Base-by-base conservation (phyloP, 306 rosid genomes). In the Quercus cerris region DNA sequence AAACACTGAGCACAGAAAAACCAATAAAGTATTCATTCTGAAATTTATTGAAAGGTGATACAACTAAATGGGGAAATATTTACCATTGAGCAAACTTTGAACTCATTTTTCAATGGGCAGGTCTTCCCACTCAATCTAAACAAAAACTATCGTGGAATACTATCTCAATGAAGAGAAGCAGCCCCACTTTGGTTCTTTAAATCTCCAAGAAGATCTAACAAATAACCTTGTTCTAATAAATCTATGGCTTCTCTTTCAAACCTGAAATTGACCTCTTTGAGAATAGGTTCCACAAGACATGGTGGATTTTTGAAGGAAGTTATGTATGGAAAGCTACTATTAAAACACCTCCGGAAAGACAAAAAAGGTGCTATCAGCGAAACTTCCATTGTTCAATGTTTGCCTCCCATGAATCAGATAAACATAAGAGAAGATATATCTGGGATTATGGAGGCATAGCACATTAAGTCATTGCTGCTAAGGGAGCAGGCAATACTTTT, bases 381-480 rank as follows among this genome's bases (percentile, higher is more conserved):
- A 79, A 82, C 73, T 62, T 72, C 75, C 80, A 44, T 14, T 3
- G 51, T 13, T 54, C 7, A 28, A 66, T 70, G 10, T 73, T 71
- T 66, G 77, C 85, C 77, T 55, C 66, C 80, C 70, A 80, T 74
- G 80, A 84, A 86, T 78, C 90, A 84, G 84, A 86, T 80, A 80
- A 84, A 86, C 73, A 73, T 73, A 70, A 49, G 46, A 57, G 78
- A 46, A 66, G 78, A 68, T 81, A 75, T 85, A 80, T 81, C 86
- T 52, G 87, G 88, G 89, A 83, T 83, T 87, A 81, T 54, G 89
- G 80, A 82, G 85, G 90, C 83, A 84, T n/a, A 72, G 44, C 51
- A 52, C 18, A 72, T 59, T 7, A 54, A 75, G 63, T 52, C n/a
- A 3, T 19, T 18, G 67, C 18, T 49, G 56, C n/a, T 3, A 19